Evolutionary conservation across 2,329 filamentous ascomycete species (phyloP).

Genomic region (Arthrobotrys entomopaga): DNA sequence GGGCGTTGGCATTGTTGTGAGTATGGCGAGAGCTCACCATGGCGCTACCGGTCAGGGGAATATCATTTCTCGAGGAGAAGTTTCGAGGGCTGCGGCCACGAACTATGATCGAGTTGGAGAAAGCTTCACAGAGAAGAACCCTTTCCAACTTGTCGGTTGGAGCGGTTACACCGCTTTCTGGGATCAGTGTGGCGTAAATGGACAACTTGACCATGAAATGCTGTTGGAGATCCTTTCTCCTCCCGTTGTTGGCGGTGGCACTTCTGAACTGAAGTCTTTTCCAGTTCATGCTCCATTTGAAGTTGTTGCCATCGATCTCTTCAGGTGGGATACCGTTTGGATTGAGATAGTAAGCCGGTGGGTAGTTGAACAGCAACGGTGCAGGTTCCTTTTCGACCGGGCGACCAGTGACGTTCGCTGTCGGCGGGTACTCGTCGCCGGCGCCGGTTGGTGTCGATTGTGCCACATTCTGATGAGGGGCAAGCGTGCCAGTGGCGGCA

Average conservation of each 20-base stretch:
- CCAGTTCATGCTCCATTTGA: slow-evolving; percentile 93
- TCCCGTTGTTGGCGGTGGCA: slow-evolving; percentile 94
- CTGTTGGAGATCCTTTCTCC: slow-evolving; percentile 92
- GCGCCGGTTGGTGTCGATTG: slow-evolving; percentile 11
- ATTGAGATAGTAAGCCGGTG: slow-evolving; percentile 73
- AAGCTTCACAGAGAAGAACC: slow-evolving; percentile 81
- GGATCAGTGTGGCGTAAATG: slow-evolving; percentile 77
- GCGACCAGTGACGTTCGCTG: slow-evolving; percentile 40
- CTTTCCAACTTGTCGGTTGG: slow-evolving; percentile 70
- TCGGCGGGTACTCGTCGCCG: slow-evolving; percentile 41
- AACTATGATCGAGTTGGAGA: slow-evolving; percentile 91
- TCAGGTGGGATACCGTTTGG: slow-evolving; percentile 61
- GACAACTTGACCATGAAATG: slow-evolving; percentile 92
- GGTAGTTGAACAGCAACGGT: slow-evolving; percentile 66
- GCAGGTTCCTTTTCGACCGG: slow-evolving; percentile 81
- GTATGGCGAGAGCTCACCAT: slow-evolving; percentile 53
- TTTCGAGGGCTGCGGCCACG: slow-evolving; percentile 92
- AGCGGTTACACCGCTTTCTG: slow-evolving; percentile 66
- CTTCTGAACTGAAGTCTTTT: slow-evolving; percentile 92
- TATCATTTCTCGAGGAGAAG: slow-evolving; percentile 92
- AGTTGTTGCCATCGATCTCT: slow-evolving; percentile 82
- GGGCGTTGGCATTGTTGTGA: slow-evolving; percentile 39
- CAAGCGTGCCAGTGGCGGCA: not conserved
- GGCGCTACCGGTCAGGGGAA: slow-evolving; percentile 76
- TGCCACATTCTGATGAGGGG: too few relatives aligned